Evolutionary conservation across 179 eudicot species (phyloP).

Genomic region (Beta corolliflora): DNA sequence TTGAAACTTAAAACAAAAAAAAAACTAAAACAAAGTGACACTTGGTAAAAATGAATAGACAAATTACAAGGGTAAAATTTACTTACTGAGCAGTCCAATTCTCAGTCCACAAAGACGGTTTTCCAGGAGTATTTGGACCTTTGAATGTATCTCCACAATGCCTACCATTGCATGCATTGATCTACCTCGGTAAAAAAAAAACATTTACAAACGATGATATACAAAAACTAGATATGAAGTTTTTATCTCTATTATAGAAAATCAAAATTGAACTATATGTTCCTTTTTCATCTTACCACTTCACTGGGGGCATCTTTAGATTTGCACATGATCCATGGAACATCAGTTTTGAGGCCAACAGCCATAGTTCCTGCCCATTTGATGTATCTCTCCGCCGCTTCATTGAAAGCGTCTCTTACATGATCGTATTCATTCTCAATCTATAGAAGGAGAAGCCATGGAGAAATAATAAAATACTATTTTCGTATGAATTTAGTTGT

Average conservation of each 20-base stretch:
- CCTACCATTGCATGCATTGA: conserved; percentile 97
- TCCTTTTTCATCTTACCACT: conserved; percentile 43
- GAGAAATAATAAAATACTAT: background rate
- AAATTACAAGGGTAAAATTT: background rate
- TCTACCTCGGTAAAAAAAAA: conserved; percentile 39
- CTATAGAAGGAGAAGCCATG: conserved; percentile 33
- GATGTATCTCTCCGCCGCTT: conserved; percentile 51
- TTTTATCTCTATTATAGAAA: too few species aligned
- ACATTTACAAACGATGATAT: background rate
- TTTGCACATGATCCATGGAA: conserved; percentile 99
- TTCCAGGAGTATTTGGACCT: conserved; percentile 80
- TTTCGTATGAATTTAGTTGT: background rate
- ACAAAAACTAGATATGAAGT: too few species aligned
- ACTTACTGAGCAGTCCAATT: conserved; percentile 99
- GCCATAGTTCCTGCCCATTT: conserved; percentile 86
- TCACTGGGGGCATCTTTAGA: conserved; percentile 72
- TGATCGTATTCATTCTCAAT: conserved; percentile 88
- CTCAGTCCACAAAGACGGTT: conserved; percentile 93
- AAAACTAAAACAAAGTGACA: too few species aligned
- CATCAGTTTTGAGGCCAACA: conserved; percentile 48
- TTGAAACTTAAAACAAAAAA: too few species aligned
- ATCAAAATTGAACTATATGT: too few species aligned
- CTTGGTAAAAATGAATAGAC: background rate
- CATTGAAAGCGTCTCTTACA: conserved; percentile 57
- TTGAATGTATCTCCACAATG: conserved; percentile 84